phyloP scores from a whole-genome alignment of 352 stramenopile species.

The Hyaloperonospora brassicae region DNA sequence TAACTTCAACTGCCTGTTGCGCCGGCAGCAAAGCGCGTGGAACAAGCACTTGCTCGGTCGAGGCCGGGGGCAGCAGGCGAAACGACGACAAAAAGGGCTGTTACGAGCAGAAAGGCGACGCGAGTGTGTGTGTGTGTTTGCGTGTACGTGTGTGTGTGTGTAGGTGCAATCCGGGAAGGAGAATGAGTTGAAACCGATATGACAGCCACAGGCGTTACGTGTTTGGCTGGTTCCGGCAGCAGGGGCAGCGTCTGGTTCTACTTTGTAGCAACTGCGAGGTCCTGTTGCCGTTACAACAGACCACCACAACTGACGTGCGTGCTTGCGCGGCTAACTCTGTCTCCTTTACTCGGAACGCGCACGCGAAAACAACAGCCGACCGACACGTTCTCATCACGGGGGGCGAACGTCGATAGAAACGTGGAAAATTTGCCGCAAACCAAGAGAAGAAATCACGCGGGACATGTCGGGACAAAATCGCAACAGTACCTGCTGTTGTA shows the following conservation, averaged over 20 bases:
- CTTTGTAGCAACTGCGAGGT: neutral
- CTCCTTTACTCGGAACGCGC: slow-evolving; percentile 8
- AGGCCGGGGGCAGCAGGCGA: too few relatives aligned
- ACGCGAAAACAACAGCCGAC: too few relatives aligned
- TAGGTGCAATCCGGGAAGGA: neutral
- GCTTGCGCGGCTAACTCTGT: slow-evolving; percentile 3
- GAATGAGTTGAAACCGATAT: slow-evolving; percentile 10
- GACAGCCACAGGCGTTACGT: too few relatives aligned
- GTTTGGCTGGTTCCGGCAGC: too few relatives aligned
- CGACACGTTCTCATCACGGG: neutral
- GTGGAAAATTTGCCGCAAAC: slow-evolving; percentile 18
- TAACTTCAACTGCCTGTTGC: too few relatives aligned
- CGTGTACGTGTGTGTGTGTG: neutral
- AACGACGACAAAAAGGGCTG: too few relatives aligned
- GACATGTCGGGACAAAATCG: slow-evolving; percentile 16
- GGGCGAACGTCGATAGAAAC: slow-evolving; percentile 15
- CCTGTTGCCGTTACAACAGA: slow-evolving; percentile 11
- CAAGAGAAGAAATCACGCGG: slow-evolving; percentile 16
- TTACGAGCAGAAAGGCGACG: neutral
- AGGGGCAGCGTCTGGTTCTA: too few relatives aligned
- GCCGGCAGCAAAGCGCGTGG: too few relatives aligned
- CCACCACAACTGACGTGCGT: slow-evolving; percentile 8
- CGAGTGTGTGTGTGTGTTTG: neutral
- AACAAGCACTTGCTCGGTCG: too few relatives aligned
- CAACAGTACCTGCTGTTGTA: neutral